Base-by-base conservation (phyloP, 192 early-diverging fungal genomes). In the Lobosporangium transversale region DNA sequence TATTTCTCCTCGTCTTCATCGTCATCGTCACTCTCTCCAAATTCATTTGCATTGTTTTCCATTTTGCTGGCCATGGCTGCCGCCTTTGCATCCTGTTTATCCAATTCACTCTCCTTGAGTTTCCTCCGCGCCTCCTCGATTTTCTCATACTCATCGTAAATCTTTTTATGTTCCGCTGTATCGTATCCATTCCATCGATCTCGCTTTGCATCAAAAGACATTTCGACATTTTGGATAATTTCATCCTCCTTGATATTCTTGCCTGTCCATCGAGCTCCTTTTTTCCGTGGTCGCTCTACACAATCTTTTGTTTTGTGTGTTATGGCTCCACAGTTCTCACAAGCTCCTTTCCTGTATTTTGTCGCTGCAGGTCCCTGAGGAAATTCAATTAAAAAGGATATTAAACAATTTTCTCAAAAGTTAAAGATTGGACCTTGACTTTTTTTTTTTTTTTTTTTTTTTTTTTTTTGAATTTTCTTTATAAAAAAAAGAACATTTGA, bases 151-250 rank as follows among this genome's bases (percentile, higher is more conserved):
- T 99, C 95, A 44, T 94, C 89, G 58, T 92, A 84, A 33, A 90
- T 81, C 71, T 89, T 86, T 30, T 87, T 80, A 53, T 98, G 94
- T 42, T 96, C 91, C 50, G 83, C 68, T 4, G 97, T 86, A 73
- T 99, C 94, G 78, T 98, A 99, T 21, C 97, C 98, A 62, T 98
- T 98, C 96, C 96, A 98, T 18, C 94, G 88, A 83, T 99, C 98
- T 37, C 97, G 86, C 79, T 99, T 99, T 21, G 93, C 95, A 60
- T 99, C 98, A 81, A 93, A 99, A 23, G 87, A 85, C 51, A 97
- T 84, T 26, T 90, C 81, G 14, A 96, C 80, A 18, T 88, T 80
- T 66, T 87, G 84, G 9, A 97, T 78, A 12, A 89, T 83, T 76
- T 99, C 98, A 78, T 99, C 96, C 5, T 96, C 84, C 29, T 80